Percentiles rank a stretch among this genome's conserved stretches.
Evolutionary conservation across 306 rosid species (phyloP).

Genomic region (Glycine tomentella): DNA sequence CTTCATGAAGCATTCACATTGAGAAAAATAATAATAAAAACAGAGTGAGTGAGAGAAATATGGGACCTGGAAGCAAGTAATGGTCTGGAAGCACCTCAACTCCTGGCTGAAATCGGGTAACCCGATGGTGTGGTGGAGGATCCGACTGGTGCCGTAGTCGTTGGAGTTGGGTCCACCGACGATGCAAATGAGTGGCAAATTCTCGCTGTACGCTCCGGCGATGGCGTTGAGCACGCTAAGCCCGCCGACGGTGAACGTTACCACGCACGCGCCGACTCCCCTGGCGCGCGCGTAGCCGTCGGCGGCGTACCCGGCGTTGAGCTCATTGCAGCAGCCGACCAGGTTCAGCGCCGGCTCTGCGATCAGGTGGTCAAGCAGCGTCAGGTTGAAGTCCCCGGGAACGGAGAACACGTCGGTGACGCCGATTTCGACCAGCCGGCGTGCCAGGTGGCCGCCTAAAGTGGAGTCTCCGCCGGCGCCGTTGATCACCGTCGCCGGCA

Average conservation of each 20-base stretch:
- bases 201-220: constrained; percentile 93
- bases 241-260: constrained; percentile 86
- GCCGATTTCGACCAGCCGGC: constrained; percentile 79
- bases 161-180: constrained; percentile 95
- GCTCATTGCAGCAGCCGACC: constrained; percentile 91
- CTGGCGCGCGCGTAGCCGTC: constrained; percentile 88
- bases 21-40: too few species aligned
- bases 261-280: constrained; percentile 94
- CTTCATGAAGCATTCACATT: too few species aligned
- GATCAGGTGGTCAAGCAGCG: constrained; percentile 80
- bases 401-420: constrained; percentile 86
- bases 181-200: constrained; percentile 78
- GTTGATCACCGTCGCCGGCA: constrained; percentile 5
- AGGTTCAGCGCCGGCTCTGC: constrained; percentile 71
- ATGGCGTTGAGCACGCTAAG: constrained; percentile 86
- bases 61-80: constrained; percentile 88
- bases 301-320: constrained; percentile 93
- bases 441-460: constrained; percentile 86
- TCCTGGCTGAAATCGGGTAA: constrained; percentile 88
- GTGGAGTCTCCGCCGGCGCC: constrained; percentile 57
- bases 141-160: constrained; percentile 72
- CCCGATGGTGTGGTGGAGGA: constrained; percentile 92
- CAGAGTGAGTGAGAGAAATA: not conserved
- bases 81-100: constrained; percentile 76
- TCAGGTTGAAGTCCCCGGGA: constrained; percentile 91